Conservation (phyloP, 1,284 basidiomycete species). For the Inonotus obliquus region DNA sequence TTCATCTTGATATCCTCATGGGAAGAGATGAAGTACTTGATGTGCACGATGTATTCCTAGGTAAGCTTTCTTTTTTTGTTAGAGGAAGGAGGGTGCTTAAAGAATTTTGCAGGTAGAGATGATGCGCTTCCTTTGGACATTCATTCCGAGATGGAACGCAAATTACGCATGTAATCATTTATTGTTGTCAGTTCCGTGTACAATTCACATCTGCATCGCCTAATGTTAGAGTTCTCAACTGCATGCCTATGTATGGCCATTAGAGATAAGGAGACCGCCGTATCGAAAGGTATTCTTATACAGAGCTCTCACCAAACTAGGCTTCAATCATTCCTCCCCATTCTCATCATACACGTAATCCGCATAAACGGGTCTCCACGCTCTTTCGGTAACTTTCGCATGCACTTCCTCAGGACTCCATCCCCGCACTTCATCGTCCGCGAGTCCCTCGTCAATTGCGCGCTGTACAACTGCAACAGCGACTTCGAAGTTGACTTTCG, state of each 20-base stretch:
- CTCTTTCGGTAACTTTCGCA: slow-evolving; percentile 43
- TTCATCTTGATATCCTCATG: slow-evolving; percentile 88
- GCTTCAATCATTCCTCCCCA: slow-evolving; percentile 34
- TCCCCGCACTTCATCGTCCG: slow-evolving; percentile 39
- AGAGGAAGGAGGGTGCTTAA: not conserved
- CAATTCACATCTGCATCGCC: not conserved
- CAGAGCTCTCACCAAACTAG: no score
- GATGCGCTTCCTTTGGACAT: slow-evolving; percentile 13
- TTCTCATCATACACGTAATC: slow-evolving; percentile 60
- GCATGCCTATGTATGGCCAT: not conserved
- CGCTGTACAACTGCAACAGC: slow-evolving; percentile 75
- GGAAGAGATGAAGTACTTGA: slow-evolving; percentile 84
- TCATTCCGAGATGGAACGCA: slow-evolving; percentile 18
- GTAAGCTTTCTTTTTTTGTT: slow-evolving; percentile 36
- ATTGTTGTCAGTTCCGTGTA: not conserved
- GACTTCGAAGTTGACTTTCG: slow-evolving; percentile 71
- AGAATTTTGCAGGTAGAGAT: slow-evolving; percentile 2
- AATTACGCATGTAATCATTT: slow-evolving; percentile 15
- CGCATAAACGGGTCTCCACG: slow-evolving; percentile 61
- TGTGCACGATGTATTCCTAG: slow-evolving; percentile 66
- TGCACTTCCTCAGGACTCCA: slow-evolving; percentile 48
- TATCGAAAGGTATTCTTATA: no score
- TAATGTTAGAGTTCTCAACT: not conserved
- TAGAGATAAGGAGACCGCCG: no score
- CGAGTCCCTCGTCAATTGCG: slow-evolving; percentile 68